These are phyloP conservation scores for Paramecium sonneborni DNA, from an alignment of 73 alveolate species.

Conservation along the genomic window DNA sequence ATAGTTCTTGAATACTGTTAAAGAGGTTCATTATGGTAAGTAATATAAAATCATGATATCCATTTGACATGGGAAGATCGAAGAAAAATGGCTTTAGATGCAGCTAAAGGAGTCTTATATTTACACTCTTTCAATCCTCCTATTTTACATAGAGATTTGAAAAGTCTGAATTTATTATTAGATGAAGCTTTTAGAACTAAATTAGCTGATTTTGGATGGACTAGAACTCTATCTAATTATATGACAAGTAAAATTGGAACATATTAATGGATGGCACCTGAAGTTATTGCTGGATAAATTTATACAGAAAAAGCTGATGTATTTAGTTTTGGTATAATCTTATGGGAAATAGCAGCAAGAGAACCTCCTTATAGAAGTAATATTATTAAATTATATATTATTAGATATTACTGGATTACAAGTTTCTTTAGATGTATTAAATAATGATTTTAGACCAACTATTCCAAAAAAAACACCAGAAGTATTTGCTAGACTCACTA, in stretches of 20 bases:
- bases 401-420: constrained; percentile 90
- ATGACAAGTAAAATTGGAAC: constrained; percentile 99
- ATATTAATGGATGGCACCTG: constrained; percentile 99
- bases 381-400: neutral
- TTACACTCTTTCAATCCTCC: constrained; percentile 95
- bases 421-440: constrained; percentile 93
- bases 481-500: constrained; percentile 89
- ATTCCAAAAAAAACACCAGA: constrained; percentile 93
- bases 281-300: constrained; percentile 93
- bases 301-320: constrained; percentile 99
- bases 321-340: constrained; percentile 97
- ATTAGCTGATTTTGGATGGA: constrained; percentile 99
- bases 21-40: constrained; percentile 96
- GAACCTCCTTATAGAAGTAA: constrained; percentile 95
- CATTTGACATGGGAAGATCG: constrained; percentile 92
- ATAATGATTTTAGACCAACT: constrained; percentile 94
- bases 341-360: constrained; percentile 98
- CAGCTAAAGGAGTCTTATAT: constrained; percentile 97
- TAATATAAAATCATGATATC: constrained; percentile 82
- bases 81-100: constrained; percentile 94
- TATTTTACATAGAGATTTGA: constrained; percentile 97
- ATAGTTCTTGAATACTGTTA: constrained; percentile 94
- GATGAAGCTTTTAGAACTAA: constrained; percentile 94
- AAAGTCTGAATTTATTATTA: constrained; percentile 93
- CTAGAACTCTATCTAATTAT: constrained; percentile 90